Evolutionary conservation across 345 rosid genomes (phyloP), one percentile per base, ranked within the genome.

Genomic region (Carallia pectinifolia): DNA sequence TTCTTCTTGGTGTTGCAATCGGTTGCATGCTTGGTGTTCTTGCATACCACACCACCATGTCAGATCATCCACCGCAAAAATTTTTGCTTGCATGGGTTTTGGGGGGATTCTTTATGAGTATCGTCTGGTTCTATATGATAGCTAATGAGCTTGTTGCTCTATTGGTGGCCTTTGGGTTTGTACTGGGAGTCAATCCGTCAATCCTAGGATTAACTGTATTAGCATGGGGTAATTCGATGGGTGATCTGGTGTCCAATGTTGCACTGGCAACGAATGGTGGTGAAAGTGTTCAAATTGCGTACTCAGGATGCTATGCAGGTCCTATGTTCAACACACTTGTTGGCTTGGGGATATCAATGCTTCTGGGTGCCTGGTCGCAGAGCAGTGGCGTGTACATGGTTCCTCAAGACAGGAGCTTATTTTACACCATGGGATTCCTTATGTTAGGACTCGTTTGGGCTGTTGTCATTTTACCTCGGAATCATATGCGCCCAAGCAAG

Each of bases 181-280:
- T 90, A 6, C 81, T 87, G 18, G 85, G 85, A 59, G 87, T 89
- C 65, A 89, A 81, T 78, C 98, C 98, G 13, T 90, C 98, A 17
- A 85, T 93, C 77, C 93, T 93, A 16, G 96, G 91, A n/a, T 61
- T 90, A 76, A 93, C 97, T 36, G 90, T 93, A 33, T 76, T 93
- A 61, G 97, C 98, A 15, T 91, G 97, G 98, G 97, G 96, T 13
- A 90, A 90, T 76, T 93, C 98, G 9, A 91, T 93, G 97, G 98
- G 98, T 30, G 97, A 93, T 85, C 71, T 93, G 65, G 92, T 86
- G 48, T 93, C 98, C 0, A 93, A 88, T 61, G 84, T 91, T 68
- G 93, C 96, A 4, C 71, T 90, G 34, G 87, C 97, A 16, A 79
- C 84, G 84, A 84, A 88, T 58, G 93, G 97, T 16, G 93, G 85